Conservation (phyloP, 495 filamentous ascomycete genomes). For the Podospora conica region DNA sequence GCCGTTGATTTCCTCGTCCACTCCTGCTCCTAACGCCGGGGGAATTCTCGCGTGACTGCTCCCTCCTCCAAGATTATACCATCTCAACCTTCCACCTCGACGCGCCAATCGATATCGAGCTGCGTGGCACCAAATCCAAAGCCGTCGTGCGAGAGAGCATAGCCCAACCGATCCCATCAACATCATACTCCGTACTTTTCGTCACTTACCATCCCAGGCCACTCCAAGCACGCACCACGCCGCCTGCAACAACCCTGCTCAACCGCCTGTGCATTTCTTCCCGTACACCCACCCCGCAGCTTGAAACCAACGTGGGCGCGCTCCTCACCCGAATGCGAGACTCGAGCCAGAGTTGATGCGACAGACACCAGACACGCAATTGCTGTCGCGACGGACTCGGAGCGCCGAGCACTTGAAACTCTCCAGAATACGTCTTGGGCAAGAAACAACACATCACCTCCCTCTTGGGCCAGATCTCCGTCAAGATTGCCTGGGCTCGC, state of each 20-base stretch:
- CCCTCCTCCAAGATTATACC: background rate
- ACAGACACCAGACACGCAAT: background rate
- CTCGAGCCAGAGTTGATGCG: background rate
- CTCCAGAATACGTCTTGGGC: background rate
- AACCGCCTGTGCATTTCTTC: background rate
- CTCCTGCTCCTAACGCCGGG: background rate
- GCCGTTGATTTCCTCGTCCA: background rate
- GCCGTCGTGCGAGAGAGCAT: background rate
- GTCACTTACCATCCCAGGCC: background rate
- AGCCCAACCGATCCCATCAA: background rate
- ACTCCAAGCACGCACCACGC: background rate
- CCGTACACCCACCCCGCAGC: background rate
- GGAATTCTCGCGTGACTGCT: background rate
- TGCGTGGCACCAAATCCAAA: background rate
- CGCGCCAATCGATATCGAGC: background rate
- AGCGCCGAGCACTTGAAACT: background rate
- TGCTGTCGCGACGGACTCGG: background rate
- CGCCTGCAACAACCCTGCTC: background rate
- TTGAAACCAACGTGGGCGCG: background rate
- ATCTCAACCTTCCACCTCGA: background rate
- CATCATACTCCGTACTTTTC: background rate
- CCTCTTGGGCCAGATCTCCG: slow-evolving; percentile 2
- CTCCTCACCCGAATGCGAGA: background rate
- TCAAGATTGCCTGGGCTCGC: slow-evolving; percentile 3
- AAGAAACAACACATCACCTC: background rate